A percentile compares a stretch with the other conserved stretches of the same genome.
Conservation (phyloP, 306 rosid genomes). For the Dryas drummondii region DNA sequence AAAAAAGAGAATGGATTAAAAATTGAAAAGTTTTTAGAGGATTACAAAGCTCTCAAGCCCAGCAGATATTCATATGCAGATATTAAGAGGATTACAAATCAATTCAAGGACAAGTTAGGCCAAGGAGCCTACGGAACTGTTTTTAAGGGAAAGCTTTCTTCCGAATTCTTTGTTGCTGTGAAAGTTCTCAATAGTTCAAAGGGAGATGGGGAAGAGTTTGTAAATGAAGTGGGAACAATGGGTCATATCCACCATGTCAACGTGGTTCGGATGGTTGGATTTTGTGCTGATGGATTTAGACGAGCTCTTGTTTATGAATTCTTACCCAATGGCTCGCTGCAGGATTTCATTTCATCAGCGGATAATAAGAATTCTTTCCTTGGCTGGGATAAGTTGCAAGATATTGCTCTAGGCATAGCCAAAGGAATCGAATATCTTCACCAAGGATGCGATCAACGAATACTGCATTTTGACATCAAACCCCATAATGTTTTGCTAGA, state of each 20-base stretch:
- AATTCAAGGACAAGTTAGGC: constrained; percentile 35
- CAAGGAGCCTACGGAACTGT: constrained; percentile 38
- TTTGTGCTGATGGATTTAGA: constrained; percentile 37
- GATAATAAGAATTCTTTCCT: constrained; percentile 3
- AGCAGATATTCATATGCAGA: constrained; percentile 36
- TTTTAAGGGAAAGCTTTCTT: constrained; percentile 30
- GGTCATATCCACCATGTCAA: constrained; percentile 39
- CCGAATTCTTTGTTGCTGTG: neutral
- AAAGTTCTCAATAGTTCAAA: neutral
- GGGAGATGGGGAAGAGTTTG: neutral
- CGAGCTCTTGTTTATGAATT: constrained; percentile 39
- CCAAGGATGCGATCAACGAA: constrained; percentile 27
- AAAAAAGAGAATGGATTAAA: constrained; percentile 22
- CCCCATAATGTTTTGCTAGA: constrained; percentile 39
- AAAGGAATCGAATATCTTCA: constrained; percentile 42
- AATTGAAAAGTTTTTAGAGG: constrained; percentile 31
- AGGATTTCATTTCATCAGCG: constrained; percentile 20
- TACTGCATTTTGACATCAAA: constrained; percentile 45
- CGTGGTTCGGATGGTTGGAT: constrained; percentile 39
- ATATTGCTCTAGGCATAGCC: constrained; percentile 37
- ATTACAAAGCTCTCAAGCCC: constrained; percentile 39
- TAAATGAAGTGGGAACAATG: constrained; percentile 32
- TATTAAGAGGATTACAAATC: constrained; percentile 37
- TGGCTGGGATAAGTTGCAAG: constrained; percentile 32
- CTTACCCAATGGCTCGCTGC: constrained; percentile 27